Evolutionary conservation across 139 green algal genomes (phyloP), one percentile per base, ranked within the genome.

Genomic region (Micractinium sp.): DNA sequence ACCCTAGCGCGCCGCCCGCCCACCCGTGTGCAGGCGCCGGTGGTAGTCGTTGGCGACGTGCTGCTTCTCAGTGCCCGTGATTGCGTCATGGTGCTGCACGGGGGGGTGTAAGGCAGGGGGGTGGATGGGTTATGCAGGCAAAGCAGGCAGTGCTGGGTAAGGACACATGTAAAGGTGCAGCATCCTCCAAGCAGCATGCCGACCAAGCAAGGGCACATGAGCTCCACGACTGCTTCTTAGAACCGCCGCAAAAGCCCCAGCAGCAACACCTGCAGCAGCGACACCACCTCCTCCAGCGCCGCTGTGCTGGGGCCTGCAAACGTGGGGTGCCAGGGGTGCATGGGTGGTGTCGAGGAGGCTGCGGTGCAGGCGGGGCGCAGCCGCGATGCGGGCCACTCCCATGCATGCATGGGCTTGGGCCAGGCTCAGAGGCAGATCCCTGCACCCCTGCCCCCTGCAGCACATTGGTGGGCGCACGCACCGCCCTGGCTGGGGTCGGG

Each of bases 61-160:
- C 92, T 98, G 95, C 92, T 97, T 98, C 16, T 91, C 93, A 25
- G 97, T 99, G 82, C 97, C 97, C 23, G 94, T 97, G 86, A 98
- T 92, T 67, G 89, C 91, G 87, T 99, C 97, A 89, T 99, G 97
- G 90, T 99, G 97, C 93, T 98, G 96, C 71, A 88, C 80, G 63
- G 63, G 9, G 20, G 63, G 63, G 14, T 2, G 63, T 23, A 56
- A 98, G 82, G 1, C 91, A 66, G 97, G 90, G 5, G 71, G 38
- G 7, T 92, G 86, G 16, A 90, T 93, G 77, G 81, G 89, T 76
- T 33, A 80, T 13, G 3, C 75, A 3, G 20, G 53, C 53, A 16
- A 20, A 69, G n/a, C 27, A 73, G 56, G 81, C 56, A 61, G n/a
- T 0, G 56, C n/a, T n/a, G n/a, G n/a, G n/a, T n/a, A 63, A 87